phyloP scores from a whole-genome alignment of 129 eudicot species.

The Sambucus nigra region DNA sequence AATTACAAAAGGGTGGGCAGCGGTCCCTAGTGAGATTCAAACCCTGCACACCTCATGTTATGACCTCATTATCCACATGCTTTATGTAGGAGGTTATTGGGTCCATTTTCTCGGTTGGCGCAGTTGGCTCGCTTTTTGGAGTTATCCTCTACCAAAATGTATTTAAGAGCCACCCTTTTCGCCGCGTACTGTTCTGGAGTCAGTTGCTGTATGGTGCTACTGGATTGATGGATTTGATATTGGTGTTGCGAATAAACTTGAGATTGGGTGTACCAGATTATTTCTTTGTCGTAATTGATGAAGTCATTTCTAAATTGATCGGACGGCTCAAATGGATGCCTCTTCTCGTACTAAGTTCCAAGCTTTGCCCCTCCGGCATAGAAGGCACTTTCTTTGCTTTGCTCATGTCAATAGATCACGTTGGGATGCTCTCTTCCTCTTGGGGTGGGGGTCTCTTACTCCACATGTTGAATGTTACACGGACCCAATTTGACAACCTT shows the following conservation, averaged over 20 bases:
- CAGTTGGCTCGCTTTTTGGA: constrained; percentile 74
- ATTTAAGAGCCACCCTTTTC: constrained; percentile 53
- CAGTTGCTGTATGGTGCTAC: constrained; percentile 57
- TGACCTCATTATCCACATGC: constrained; percentile 6
- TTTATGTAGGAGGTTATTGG: constrained; percentile 73
- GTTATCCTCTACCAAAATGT: constrained; percentile 71
- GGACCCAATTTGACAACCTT: constrained; percentile 57
- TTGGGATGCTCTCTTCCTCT: constrained; percentile 63
- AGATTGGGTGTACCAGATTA: constrained; percentile 61
- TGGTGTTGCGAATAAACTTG: constrained; percentile 70
- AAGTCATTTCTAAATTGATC: constrained; percentile 50
- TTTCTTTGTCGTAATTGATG: constrained; percentile 66
- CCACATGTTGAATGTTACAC: constrained; percentile 57
- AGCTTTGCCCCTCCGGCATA: constrained; percentile 87
- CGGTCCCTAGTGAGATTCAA: too few species aligned
- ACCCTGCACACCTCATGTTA: too few species aligned
- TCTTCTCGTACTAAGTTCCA: constrained; percentile 85
- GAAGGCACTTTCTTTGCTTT: constrained; percentile 97
- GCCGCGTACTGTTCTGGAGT: constrained; percentile 64
- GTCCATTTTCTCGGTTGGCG: constrained; percentile 68
- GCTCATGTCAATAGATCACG: constrained; percentile 85
- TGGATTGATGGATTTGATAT: constrained; percentile 59
- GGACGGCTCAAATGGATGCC: constrained; percentile 96
- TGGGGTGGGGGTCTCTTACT: constrained; percentile 83
- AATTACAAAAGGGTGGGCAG: too few species aligned